These are phyloP conservation scores for Verticillium zaregamsianum DNA, from an alignment of 2,329 filamentous ascomycete species.

Conservation along the genomic window DNA sequence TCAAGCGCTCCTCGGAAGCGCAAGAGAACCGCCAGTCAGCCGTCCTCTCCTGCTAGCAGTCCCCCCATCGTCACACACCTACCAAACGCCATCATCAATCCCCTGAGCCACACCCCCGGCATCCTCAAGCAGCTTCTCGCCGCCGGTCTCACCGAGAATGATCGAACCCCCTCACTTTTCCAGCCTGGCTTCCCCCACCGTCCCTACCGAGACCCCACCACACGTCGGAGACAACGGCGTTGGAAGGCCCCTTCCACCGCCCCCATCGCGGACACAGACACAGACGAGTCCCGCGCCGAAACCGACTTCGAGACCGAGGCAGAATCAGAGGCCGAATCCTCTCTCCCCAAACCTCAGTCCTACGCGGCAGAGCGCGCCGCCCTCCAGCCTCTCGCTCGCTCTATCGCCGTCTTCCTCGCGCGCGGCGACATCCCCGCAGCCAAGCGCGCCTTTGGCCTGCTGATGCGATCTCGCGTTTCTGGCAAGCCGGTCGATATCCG, in stretches of 20 bases:
- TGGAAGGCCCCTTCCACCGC: background rate
- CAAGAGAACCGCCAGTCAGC: background rate
- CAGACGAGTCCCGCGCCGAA: constrained; percentile 1
- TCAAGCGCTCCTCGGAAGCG: background rate
- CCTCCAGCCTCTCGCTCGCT: constrained; percentile 28
- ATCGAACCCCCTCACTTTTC: constrained; percentile 33
- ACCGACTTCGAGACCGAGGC: background rate
- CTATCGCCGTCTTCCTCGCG: constrained; percentile 70
- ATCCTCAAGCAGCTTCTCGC: constrained; percentile 48
- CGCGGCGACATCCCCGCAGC: constrained; percentile 68
- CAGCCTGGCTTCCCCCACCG: constrained; percentile 50
- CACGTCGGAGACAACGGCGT: background rate
- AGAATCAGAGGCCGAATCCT: constrained; percentile 9
- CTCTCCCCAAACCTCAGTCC: constrained; percentile 11
- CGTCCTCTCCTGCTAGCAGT: background rate
- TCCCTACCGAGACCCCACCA: constrained; percentile 7
- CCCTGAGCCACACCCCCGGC: constrained; percentile 47
- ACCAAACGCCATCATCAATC: constrained; percentile 41
- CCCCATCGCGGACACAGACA: background rate
- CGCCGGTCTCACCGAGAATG: constrained; percentile 47
- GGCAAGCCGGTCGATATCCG: constrained; percentile 64
- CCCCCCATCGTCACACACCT: constrained; percentile 10
- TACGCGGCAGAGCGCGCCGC: constrained; percentile 10
- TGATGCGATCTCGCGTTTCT: constrained; percentile 44
- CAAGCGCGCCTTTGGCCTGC: constrained; percentile 68